A percentile compares a stretch with the other conserved stretches of the same genome.
phyloP scores from a whole-genome alignment of 2,329 filamentous ascomycete genomes.

The Proliferodiscus dingleyae region DNA sequence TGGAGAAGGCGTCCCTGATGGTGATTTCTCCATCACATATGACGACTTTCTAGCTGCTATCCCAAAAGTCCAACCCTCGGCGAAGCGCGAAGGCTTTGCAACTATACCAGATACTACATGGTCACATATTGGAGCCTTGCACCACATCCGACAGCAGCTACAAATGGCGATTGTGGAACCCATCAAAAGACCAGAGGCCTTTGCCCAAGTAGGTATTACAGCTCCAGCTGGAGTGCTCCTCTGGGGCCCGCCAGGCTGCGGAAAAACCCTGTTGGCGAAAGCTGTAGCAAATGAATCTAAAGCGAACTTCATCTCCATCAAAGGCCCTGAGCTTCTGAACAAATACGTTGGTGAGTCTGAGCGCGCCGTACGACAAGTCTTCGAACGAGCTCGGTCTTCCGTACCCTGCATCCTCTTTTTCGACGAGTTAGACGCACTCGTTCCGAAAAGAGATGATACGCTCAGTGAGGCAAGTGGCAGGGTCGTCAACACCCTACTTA shows the following conservation, averaged over 20 bases:
- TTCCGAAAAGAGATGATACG: conserved; percentile 73
- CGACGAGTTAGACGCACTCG: conserved; percentile 91
- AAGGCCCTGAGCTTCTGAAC: conserved; percentile 92
- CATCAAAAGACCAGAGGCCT: conserved; percentile 76
- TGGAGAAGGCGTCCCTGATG: conserved; percentile 44
- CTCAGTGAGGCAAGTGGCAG: conserved; percentile 79
- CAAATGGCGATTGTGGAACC: conserved; percentile 83
- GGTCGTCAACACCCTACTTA: conserved; percentile 91
- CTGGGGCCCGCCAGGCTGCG: conserved; percentile 94
- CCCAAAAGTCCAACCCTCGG: conserved; percentile 70
- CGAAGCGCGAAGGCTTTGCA: conserved; percentile 89
- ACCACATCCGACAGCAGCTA: conserved; percentile 74
- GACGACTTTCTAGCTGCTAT: conserved; percentile 70
- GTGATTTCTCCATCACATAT: conserved; percentile 57
- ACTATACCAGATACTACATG: conserved; percentile 92
- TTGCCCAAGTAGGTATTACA: conserved; percentile 70
- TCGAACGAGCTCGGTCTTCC: conserved; percentile 78
- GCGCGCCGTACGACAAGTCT: conserved; percentile 86
- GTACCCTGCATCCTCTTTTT: conserved; percentile 96
- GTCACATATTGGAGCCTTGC: conserved; percentile 83
- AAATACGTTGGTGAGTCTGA: conserved; percentile 98
- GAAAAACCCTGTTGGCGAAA: conserved; percentile 93
- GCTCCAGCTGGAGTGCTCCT: conserved; percentile 84
- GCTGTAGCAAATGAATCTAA: conserved; percentile 93
- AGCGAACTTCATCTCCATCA: conserved; percentile 97